Percentiles rank a stretch among this genome's conserved stretches.
Evolutionary conservation across 2,329 filamentous ascomycete genomes (phyloP).

Genomic region (Alternaria viburni): DNA sequence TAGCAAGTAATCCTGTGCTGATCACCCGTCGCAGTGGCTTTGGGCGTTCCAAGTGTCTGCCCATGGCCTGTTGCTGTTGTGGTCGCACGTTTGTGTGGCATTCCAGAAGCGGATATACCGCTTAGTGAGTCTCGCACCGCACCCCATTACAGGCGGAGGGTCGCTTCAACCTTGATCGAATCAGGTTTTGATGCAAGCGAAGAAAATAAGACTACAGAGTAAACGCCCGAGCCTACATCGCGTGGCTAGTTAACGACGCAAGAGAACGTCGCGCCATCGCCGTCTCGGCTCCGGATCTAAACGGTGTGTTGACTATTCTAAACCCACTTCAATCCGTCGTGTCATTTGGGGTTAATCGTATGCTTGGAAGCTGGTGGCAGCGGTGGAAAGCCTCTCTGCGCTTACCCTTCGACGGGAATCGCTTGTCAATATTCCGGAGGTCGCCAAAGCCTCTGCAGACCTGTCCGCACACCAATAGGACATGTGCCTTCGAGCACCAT

Average conservation of each 20-base stretch:
- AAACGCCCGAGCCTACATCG: neutral
- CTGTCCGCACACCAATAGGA: constrained; percentile 29
- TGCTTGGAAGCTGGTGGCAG: constrained; percentile 2
- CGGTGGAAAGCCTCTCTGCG: constrained; percentile 31
- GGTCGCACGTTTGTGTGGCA: constrained; percentile 20
- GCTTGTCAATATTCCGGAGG: neutral
- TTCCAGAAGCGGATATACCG: constrained; percentile 36
- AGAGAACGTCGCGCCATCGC: neutral
- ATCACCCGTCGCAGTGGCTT: constrained; percentile 48
- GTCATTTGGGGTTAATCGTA: neutral
- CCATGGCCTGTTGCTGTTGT: constrained; percentile 19
- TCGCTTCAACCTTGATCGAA: neutral
- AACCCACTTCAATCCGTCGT: neutral
- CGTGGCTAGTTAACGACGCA: neutral
- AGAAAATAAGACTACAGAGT: neutral
- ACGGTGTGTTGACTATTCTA: neutral
- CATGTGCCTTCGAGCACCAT: constrained; percentile 7
- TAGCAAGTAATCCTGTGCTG: constrained; percentile 32
- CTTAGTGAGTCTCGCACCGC: neutral
- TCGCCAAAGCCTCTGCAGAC: constrained; percentile 16
- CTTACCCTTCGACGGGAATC: constrained; percentile 35
- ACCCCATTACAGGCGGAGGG: neutral
- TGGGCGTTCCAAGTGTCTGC: constrained; percentile 33
- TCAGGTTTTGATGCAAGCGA: neutral
- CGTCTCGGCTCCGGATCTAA: neutral